phyloP scores from a whole-genome alignment of 495 filamentous ascomycete genomes.

The Podospora australis region DNA sequence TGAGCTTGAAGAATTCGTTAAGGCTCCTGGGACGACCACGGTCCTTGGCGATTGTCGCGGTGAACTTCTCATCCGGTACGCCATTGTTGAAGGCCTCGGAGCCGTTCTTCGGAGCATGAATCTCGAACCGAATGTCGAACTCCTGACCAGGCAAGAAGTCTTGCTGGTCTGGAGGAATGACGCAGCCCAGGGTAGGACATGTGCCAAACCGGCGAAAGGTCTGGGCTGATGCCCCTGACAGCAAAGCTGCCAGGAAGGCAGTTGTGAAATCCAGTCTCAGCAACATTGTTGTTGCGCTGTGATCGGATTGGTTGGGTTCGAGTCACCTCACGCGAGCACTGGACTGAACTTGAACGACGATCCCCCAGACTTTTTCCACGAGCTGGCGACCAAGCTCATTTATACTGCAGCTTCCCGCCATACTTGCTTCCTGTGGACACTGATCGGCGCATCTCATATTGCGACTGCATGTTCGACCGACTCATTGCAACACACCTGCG shows the following conservation, averaged over 20 bases:
- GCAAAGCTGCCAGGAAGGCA: conserved; percentile 26
- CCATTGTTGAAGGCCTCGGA: conserved; percentile 57
- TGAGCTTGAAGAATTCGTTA: conserved; percentile 52
- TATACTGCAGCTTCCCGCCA: background rate
- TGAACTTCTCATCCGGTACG: conserved; percentile 59
- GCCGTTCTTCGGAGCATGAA: conserved; percentile 70
- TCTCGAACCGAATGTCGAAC: conserved; percentile 70
- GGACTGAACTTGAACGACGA: no score
- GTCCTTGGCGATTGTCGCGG: conserved; percentile 59
- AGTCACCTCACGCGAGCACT: conserved; percentile 7
- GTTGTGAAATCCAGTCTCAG: conserved; percentile 22
- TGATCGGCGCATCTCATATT: no score
- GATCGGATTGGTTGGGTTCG: background rate
- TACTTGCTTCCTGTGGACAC: background rate
- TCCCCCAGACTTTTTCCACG: no score
- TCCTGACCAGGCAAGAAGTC: conserved; percentile 70
- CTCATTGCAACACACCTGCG: background rate
- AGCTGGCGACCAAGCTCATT: background rate
- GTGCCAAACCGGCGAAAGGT: conserved; percentile 64
- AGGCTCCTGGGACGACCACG: conserved; percentile 41
- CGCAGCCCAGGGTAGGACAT: conserved; percentile 65
- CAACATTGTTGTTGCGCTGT: conserved; percentile 21
- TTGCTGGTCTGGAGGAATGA: conserved; percentile 69
- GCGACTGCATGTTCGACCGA: no score
- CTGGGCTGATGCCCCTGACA: conserved; percentile 45